Percentiles rank a stretch among this genome's conserved stretches.
Conservation (phyloP, 1,284 basidiomycete species). For the Lentinula novae-zelandiae region DNA sequence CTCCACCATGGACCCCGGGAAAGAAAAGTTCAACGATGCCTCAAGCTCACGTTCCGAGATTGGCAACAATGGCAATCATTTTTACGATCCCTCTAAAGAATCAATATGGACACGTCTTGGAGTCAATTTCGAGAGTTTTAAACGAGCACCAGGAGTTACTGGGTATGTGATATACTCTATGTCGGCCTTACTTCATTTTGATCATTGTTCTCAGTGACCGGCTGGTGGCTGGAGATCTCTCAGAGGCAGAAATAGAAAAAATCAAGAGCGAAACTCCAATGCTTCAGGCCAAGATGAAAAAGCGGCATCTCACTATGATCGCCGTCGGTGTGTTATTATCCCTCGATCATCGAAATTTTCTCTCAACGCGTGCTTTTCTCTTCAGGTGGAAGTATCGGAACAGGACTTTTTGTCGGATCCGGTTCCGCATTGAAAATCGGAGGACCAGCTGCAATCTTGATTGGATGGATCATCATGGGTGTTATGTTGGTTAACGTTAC, state of each 20-base stretch:
- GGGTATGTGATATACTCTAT: constrained; percentile 27
- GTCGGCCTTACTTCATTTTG: not conserved
- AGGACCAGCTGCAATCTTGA: constrained; percentile 39
- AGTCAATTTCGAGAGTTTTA: constrained; percentile 38
- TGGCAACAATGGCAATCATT: constrained; percentile 1
- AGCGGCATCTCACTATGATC: constrained; percentile 41
- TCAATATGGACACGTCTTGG: constrained; percentile 36
- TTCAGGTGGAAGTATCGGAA: constrained; percentile 46
- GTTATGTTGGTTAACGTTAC: constrained; percentile 45
- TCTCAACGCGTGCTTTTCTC: not conserved
- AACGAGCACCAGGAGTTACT: constrained; percentile 40
- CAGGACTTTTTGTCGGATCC: constrained; percentile 52
- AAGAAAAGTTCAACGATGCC: constrained; percentile 2
- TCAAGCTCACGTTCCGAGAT: not conserved
- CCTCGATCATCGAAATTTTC: not conserved
- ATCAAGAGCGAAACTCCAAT: constrained; percentile 37
- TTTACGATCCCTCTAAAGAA: constrained; percentile 44
- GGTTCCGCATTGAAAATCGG: constrained; percentile 36
- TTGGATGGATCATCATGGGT: constrained; percentile 41
- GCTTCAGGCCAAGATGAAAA: constrained; percentile 45
- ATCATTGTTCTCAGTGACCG: constrained; percentile 26
- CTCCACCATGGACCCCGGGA: not conserved
- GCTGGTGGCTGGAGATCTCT: constrained; percentile 28
- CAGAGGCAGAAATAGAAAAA: constrained; percentile 32
- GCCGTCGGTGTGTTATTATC: constrained; percentile 32